Evolutionary conservation across 2,329 filamentous ascomycete species (phyloP).

Genomic region (Aspergillus fischeri): DNA sequence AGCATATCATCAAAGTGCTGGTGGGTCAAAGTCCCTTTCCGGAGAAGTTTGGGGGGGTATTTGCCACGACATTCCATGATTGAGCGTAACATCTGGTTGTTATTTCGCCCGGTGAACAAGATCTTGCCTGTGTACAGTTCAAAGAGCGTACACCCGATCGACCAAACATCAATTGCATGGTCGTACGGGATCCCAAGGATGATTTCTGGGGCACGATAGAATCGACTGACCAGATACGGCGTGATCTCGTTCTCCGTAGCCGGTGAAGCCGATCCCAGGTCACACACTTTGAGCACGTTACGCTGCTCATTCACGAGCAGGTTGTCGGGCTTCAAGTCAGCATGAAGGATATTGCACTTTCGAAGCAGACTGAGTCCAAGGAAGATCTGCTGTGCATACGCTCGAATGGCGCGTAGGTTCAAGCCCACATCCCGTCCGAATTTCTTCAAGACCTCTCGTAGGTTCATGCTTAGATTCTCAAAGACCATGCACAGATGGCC

Average conservation of each 20-base stretch:
- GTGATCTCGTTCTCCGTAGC: slow-evolving; percentile 87
- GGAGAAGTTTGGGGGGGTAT: slow-evolving; percentile 82
- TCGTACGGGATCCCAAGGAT: slow-evolving; percentile 96
- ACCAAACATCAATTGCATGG: slow-evolving; percentile 95
- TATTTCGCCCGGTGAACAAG: slow-evolving; percentile 87
- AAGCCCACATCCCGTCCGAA: slow-evolving; percentile 93
- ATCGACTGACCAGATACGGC: slow-evolving; percentile 91
- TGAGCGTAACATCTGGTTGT: slow-evolving; percentile 95
- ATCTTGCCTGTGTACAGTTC: slow-evolving; percentile 98
- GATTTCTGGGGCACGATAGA: slow-evolving; percentile 95
- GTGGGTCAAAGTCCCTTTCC: slow-evolving; percentile 69
- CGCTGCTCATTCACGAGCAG: slow-evolving; percentile 84
- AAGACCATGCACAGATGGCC: slow-evolving; percentile 95
- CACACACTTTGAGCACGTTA: slow-evolving; percentile 87
- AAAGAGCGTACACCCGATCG: slow-evolving; percentile 93
- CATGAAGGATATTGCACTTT: slow-evolving; percentile 89
- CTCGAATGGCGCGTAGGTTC: slow-evolving; percentile 78
- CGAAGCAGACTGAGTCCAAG: slow-evolving; percentile 81
- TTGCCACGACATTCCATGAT: slow-evolving; percentile 97
- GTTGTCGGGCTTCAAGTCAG: slow-evolving; percentile 96
- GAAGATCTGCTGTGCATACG: slow-evolving; percentile 93
- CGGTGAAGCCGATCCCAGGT: slow-evolving; percentile 93
- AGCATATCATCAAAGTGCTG: slow-evolving; percentile 81
- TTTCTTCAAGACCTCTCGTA: slow-evolving; percentile 91
- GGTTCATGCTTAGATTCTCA: slow-evolving; percentile 86